Percentiles rank a stretch among this genome's conserved stretches.
Conservation (phyloP, 768 basidiomycete genomes). For the Boletus huronensis region DNA sequence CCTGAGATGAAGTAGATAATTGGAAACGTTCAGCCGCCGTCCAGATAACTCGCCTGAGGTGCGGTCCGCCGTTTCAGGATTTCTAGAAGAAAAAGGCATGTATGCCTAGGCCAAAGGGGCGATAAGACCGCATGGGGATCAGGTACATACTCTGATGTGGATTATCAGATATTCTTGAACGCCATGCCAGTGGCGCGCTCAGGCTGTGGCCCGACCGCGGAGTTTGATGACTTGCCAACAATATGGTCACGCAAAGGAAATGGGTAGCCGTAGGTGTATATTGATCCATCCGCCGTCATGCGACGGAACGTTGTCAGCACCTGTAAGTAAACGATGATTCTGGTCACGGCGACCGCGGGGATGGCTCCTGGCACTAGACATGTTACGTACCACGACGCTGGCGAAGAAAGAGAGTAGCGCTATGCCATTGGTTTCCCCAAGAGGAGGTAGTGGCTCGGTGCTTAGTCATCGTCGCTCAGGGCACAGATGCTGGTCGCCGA, state of each 20-base stretch:
- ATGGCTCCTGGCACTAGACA: too few species aligned
- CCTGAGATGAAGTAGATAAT: neutral
- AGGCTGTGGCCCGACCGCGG: too few species aligned
- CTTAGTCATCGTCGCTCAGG: constrained; percentile 21
- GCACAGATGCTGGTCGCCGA: neutral
- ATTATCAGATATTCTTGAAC: neutral
- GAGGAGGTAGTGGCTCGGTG: constrained; percentile 1
- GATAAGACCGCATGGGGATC: neutral
- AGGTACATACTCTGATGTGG: neutral
- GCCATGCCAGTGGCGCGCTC: neutral
- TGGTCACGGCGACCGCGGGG: neutral
- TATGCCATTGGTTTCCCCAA: too few species aligned
- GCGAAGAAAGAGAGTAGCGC: too few species aligned
- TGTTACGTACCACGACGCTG: constrained; percentile 6
- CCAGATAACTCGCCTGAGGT: neutral
- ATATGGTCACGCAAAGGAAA: neutral
- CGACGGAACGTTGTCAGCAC: neutral
- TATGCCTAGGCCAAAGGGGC: neutral
- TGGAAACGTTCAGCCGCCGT: neutral
- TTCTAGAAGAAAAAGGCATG: too few species aligned
- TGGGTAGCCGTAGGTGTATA: neutral
- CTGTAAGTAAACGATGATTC: neutral
- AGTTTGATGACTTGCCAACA: neutral
- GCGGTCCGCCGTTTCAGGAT: neutral
- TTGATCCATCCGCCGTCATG: neutral